Evolutionary conservation across 352 stramenopile genomes (phyloP), one percentile per base, ranked within the genome.

Genomic region (Phytophthora sansomeana): DNA sequence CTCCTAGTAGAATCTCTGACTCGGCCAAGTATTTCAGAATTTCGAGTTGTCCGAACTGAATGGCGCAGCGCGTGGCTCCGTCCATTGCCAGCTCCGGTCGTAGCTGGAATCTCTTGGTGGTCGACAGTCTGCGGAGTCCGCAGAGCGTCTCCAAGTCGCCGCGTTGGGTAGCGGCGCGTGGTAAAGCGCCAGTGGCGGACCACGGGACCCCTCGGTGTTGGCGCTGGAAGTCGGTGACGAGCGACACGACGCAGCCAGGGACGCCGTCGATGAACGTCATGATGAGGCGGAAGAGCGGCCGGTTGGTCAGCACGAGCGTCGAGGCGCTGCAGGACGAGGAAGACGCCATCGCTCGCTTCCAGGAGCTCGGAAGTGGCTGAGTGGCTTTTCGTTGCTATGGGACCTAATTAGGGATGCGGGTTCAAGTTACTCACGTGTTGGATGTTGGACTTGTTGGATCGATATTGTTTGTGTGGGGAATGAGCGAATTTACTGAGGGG

Each of bases 221-320:
- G 4, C 29, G 48, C 42, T 71, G 43, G 17, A 67, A 66, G 21
- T 60, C 62, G 13, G 43, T 42, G 9, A 65, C 63, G 1, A 66
- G 41, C 9, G 63, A 48, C 42, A 77, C 14, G 36, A 80, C 43
- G 32, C 26, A 57, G n/a, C 62, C 52, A 11, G 63, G 72, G 0
- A 80, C 52, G 44, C 72, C 72, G 64, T 80, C 72, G 32, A 80
- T 50, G 59, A 77, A 80, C 11, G 10, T 24, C 63, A 71, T 69
- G 57, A 80, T 58, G 51, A 56, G 51, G 42, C 49, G 68, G 44
- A 80, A 77, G 4, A 80, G 60, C 29, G 42, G 7, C 8, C 29
- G 36, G 33, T 62, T 77, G 5, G 68, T 74, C 28, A 80, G 59
- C 36, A 80, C 72, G 9, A 57, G 47, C 13, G 67, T 71, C 41